Evolutionary conservation across 306 rosid species (phyloP).

Genomic region (Vigna nakashimae): DNA sequence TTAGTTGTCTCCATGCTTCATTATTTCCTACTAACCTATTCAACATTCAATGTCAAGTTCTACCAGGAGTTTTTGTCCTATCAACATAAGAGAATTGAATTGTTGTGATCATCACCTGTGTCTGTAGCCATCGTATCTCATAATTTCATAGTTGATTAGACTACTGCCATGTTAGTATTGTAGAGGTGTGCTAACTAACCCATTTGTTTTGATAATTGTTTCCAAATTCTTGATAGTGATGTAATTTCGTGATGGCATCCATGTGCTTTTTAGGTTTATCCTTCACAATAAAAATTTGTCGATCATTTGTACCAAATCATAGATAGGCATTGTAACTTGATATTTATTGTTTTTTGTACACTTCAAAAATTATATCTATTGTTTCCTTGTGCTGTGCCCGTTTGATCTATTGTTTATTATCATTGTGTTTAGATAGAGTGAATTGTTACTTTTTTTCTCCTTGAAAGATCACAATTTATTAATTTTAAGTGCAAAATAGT

Average conservation of each 20-base stretch:
- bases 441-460: no score
- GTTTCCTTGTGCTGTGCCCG: background rate
- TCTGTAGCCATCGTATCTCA: slow-evolving; percentile 42
- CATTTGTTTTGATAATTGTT: slow-evolving; percentile 55
- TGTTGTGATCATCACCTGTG: slow-evolving; percentile 35
- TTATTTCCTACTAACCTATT: slow-evolving; percentile 47
- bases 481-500: background rate
- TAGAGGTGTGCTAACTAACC: slow-evolving; percentile 55
- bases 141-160: slow-evolving; percentile 44
- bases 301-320: slow-evolving; percentile 38
- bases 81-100: slow-evolving; percentile 31
- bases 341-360: slow-evolving; percentile 40
- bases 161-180: slow-evolving; percentile 43
- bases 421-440: background rate
- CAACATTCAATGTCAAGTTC: slow-evolving; percentile 40
- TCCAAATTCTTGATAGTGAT: slow-evolving; percentile 52
- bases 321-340: slow-evolving; percentile 33
- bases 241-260: slow-evolving; percentile 19
- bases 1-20: slow-evolving; percentile 39
- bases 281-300: slow-evolving; percentile 21
- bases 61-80: slow-evolving; percentile 37
- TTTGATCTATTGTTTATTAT: background rate
- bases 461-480: no score
- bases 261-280: slow-evolving; percentile 32
- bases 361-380: background rate